Conservation (phyloP, 768 basidiomycete genomes). For the Cubamyces sp. region DNA sequence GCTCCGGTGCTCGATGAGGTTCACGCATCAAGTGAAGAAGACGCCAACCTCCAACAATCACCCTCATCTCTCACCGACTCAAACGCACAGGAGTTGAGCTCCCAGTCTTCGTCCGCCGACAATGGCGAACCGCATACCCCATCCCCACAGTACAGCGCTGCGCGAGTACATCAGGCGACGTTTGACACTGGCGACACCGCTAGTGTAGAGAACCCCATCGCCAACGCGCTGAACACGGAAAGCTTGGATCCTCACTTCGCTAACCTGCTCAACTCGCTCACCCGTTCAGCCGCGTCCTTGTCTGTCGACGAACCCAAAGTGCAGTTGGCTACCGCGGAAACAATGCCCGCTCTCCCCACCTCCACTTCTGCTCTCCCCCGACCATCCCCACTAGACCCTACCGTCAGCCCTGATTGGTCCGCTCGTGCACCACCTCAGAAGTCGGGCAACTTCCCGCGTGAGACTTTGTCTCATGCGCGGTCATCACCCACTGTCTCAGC, state of each 20-base stretch:
- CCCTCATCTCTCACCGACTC: conserved; percentile 37
- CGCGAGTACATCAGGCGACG: conserved; percentile 39
- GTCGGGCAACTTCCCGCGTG: background rate
- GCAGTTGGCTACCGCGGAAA: background rate
- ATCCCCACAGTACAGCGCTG: conserved; percentile 58
- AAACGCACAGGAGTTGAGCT: conserved; percentile 62
- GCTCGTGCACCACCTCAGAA: conserved; percentile 16
- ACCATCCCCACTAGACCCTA: background rate
- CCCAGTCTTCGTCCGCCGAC: conserved; percentile 64
- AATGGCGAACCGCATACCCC: conserved; percentile 66
- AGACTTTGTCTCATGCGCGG: conserved; percentile 2
- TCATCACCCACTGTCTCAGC: conserved; percentile 11
- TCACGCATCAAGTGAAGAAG: conserved; percentile 36
- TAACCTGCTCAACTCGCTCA: conserved; percentile 47
- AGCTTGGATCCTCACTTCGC: conserved; percentile 73
- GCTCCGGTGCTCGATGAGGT: conserved; percentile 24
- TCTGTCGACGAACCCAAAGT: conserved; percentile 6
- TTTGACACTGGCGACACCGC: conserved; percentile 36
- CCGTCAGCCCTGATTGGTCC: conserved; percentile 19
- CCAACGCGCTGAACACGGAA: conserved; percentile 36
- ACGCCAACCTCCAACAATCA: conserved; percentile 27
- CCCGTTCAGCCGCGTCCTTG: conserved; percentile 14
- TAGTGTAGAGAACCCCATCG: conserved; percentile 36
- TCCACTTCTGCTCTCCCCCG: background rate
- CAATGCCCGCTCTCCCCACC: conserved; percentile 4